Conservation (phyloP, 2,329 filamentous ascomycete genomes). For the Verticillium klebahnii region DNA sequence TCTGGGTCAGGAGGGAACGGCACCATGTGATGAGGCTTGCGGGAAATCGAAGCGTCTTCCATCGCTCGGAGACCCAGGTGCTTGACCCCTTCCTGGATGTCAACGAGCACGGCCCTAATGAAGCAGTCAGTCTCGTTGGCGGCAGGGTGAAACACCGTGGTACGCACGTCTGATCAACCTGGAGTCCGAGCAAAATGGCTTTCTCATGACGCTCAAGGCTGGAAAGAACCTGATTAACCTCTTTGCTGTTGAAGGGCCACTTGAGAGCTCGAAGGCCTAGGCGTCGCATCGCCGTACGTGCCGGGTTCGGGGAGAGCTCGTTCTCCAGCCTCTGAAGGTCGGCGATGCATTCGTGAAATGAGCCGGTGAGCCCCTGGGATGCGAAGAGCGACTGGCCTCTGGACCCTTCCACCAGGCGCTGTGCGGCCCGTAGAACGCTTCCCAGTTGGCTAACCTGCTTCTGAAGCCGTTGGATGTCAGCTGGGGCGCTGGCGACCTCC, state of each 20-base stretch:
- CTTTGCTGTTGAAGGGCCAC: slow-evolving; percentile 31
- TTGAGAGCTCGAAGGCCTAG: slow-evolving; percentile 28
- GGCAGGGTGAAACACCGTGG: neutral
- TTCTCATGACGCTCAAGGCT: slow-evolving; percentile 21
- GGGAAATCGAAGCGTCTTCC: slow-evolving; percentile 2
- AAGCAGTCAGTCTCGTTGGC: neutral
- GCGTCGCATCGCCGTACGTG: slow-evolving; percentile 22
- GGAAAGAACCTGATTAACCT: slow-evolving; percentile 22
- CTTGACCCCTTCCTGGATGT: neutral
- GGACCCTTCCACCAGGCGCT: slow-evolving; percentile 20
- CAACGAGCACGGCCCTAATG: neutral
- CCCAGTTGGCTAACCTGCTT: slow-evolving; percentile 20
- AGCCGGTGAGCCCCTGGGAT: slow-evolving; percentile 16
- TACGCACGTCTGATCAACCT: slow-evolving; percentile 24
- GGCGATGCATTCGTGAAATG: slow-evolving; percentile 13
- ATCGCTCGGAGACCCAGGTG: neutral
- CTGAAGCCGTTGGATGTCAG: slow-evolving; percentile 25
- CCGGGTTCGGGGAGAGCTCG: slow-evolving; percentile 16
- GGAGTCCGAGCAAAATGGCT: slow-evolving; percentile 22
- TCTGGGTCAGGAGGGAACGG: slow-evolving; percentile 12
- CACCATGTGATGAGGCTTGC: slow-evolving; percentile 5
- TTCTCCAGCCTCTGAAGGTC: slow-evolving; percentile 18
- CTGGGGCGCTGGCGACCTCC: slow-evolving; percentile 23
- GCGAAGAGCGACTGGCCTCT: slow-evolving; percentile 18
- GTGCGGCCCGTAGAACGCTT: slow-evolving; percentile 18